phyloP scores from a whole-genome alignment of 331 rosid species.

The Arachis monticola region DNA sequence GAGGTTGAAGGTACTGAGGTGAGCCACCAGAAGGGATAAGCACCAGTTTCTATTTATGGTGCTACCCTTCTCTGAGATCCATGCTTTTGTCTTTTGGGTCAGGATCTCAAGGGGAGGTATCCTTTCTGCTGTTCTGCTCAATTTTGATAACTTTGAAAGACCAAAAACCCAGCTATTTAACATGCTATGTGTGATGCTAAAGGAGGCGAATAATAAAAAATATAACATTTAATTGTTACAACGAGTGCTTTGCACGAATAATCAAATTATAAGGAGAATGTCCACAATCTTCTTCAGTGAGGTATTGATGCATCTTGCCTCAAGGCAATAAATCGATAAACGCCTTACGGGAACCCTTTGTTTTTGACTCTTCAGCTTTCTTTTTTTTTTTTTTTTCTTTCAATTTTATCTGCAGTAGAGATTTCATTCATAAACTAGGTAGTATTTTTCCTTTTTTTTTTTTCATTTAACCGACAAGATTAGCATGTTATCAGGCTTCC shows the following conservation, averaged over 20 bases:
- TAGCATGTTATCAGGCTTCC: constrained; percentile 80
- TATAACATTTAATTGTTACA: neutral
- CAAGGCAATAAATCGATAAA: neutral
- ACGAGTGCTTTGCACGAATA: neutral
- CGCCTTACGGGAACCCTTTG: neutral
- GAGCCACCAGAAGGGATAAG: neutral
- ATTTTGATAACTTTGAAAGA: constrained; percentile 3
- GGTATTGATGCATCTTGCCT: too few species aligned
- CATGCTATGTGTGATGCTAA: neutral
- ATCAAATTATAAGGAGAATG: neutral
- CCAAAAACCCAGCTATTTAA: neutral
- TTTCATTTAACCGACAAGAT: constrained; percentile 33
- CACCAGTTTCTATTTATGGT: neutral
- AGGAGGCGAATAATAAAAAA: neutral
- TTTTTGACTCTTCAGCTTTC: constrained; percentile 11
- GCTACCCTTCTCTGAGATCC: neutral
- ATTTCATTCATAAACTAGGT: constrained; percentile 15
- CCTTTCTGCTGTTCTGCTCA: neutral
- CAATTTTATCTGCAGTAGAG: neutral
- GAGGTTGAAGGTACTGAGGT: neutral
- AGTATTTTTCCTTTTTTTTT: neutral
- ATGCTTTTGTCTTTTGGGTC: neutral
- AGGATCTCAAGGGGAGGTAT: neutral
- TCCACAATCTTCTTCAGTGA: too few species aligned
- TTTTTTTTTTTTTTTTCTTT: neutral